phyloP scores from a whole-genome alignment of 2,329 filamentous ascomycete species.

The Tolypocladium album region DNA sequence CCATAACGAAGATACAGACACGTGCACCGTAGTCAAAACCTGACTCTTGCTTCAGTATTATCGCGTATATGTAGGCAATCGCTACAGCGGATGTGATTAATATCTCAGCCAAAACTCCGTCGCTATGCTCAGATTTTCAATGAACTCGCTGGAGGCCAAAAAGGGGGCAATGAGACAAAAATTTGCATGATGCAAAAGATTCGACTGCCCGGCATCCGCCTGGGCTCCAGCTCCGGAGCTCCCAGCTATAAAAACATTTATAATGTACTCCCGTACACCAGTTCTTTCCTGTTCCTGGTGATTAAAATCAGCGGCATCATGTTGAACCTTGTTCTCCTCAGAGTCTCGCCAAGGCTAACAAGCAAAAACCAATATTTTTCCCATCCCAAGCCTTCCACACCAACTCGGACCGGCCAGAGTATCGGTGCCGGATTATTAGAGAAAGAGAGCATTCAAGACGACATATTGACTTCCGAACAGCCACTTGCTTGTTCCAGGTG shows the following conservation, averaged over 20 bases:
- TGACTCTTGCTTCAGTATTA: not conserved
- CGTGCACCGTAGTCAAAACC: not conserved
- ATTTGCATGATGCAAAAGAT: not conserved
- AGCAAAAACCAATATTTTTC: not conserved
- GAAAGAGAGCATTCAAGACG: not conserved
- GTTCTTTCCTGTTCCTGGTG: not conserved
- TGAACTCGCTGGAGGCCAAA: not conserved
- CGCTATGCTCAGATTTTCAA: not conserved
- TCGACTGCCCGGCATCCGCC: not conserved
- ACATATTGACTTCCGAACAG: not conserved
- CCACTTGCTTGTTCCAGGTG: not conserved
- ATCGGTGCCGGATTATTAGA: not conserved
- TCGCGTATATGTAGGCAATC: not conserved
- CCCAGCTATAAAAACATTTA: not conserved
- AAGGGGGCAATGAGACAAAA: not conserved
- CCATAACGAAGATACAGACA: not conserved
- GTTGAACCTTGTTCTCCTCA: not conserved
- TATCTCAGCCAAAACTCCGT: not conserved
- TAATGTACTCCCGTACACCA: not conserved
- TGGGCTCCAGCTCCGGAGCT: not conserved
- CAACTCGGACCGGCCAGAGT: not conserved
- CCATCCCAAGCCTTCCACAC: not conserved
- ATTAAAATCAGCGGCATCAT: not conserved
- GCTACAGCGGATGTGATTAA: not conserved
- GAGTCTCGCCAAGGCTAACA: no score